phyloP scores from a whole-genome alignment of 495 filamentous ascomycete genomes.

The Diplogelasinospora grovesii region DNA sequence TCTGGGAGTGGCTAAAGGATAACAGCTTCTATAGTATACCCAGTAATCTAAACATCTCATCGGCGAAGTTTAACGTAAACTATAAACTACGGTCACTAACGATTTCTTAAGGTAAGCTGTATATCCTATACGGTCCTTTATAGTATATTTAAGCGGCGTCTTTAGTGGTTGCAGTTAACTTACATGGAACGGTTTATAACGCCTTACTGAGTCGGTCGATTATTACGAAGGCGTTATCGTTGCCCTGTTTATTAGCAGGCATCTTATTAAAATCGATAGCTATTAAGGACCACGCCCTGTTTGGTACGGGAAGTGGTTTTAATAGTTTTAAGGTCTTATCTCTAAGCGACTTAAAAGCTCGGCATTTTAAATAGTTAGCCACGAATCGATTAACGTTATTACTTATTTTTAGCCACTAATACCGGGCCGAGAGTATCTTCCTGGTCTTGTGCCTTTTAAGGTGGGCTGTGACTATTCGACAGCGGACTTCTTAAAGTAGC shows the following conservation, averaged over 20 bases:
- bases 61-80: no score
- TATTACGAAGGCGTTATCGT: constrained; percentile 1
- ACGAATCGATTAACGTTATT: constrained; percentile 1
- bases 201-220: neutral
- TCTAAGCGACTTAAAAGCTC: neutral
- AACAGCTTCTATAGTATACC: no score
- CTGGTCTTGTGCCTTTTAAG: constrained; percentile 2
- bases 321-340: neutral
- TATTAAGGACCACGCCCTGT: neutral
- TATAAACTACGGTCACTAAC: no score
- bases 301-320: neutral
- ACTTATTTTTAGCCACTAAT: no score
- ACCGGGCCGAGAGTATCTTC: neutral
- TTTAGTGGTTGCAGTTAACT: no score
- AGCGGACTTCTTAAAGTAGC: neutral
- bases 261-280: constrained; percentile 9
- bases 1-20: no score
- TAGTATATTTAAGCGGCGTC: no score
- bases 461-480: neutral
- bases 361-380: neutral
- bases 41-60: no score
- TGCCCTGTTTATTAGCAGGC: neutral
- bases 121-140: no score
- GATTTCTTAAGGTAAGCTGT: no score
- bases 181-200: neutral